These are phyloP conservation scores for Leccinellum rugosiceps DNA, from an alignment of 768 basidiomycete species.

Conservation along the genomic window DNA sequence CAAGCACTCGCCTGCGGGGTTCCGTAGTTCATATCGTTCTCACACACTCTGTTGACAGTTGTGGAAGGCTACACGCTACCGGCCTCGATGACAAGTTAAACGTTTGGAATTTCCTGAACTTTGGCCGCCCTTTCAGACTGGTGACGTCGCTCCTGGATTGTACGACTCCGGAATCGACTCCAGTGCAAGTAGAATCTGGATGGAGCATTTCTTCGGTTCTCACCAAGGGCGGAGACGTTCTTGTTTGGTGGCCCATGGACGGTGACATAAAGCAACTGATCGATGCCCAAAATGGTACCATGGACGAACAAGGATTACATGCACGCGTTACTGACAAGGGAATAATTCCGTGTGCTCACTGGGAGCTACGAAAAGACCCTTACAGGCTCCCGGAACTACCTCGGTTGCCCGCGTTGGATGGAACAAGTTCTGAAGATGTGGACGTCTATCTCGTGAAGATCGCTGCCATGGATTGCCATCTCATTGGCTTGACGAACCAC, in stretches of 20 bases:
- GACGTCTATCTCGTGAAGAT: conserved; percentile 66
- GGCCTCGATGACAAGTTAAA: conserved; percentile 55
- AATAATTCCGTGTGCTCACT: conserved; percentile 58
- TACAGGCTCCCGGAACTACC: conserved; percentile 59
- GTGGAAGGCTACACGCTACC: conserved; percentile 71
- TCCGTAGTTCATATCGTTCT: not conserved
- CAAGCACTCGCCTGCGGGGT: conserved; percentile 20
- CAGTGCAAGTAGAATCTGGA: conserved; percentile 71
- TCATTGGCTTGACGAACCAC: conserved; percentile 77
- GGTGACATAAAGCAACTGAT: conserved; percentile 41
- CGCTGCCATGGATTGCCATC: conserved; percentile 67
- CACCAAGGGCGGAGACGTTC: conserved; percentile 66
- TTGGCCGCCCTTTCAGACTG: conserved; percentile 76
- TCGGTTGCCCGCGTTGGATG: conserved; percentile 48
- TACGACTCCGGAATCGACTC: conserved; percentile 44
- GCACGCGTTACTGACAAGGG: conserved; percentile 34
- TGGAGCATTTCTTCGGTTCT: conserved; percentile 79
- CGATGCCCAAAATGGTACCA: conserved; percentile 37
- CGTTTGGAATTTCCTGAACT: conserved; percentile 74
- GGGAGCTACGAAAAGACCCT: conserved; percentile 56
- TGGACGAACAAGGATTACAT: conserved; percentile 41
- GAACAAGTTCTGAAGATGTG: conserved; percentile 21
- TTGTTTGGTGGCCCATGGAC: conserved; percentile 69
- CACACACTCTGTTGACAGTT: conserved; percentile 42
- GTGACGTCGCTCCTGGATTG: conserved; percentile 36